Base-by-base conservation (phyloP, 1,284 basidiomycete species). In the Schizophyllum commune region DNA sequence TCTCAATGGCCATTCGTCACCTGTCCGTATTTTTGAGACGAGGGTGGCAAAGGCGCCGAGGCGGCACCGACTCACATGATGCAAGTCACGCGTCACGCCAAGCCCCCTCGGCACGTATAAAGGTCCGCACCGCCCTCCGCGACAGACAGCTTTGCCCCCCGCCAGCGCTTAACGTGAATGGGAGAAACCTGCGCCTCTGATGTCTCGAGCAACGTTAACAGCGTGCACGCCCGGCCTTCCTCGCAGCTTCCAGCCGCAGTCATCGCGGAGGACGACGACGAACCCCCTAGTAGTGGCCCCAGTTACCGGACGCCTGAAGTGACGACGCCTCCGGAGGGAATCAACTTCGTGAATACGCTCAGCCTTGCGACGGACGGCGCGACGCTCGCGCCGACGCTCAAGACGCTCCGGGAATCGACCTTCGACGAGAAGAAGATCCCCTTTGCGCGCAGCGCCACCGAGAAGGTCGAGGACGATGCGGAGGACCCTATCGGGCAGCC, bases 221-320 rank as follows among this genome's bases (percentile, higher is more conserved):
- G 17, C 52, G 21, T n/a, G 21, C 21, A 22, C n/a, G 66, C 66
- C 61, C 65, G 73, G 68, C 69, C 70, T 56, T 72, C 72, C 67
- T 70, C 72, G 68, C 64, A 71, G 65, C 68, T 67, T 58, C 63
- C 52, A 6, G 6, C 68, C 59, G 63, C 72, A 56, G 65, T 71
- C 63, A 62, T 72, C 67, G 64, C 68, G 62, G 75, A 77, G 61
- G 75, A 77, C 61, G 74, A 75, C 58, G 75, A 76, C 53, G 73
- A 75, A 69, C 75, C 74, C 65, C 74, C 75, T 74, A 74, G 74
- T 76, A 74, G 72, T 73, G 69, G 72, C 64, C 64, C 65, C 61
- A 64, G 63, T 68, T 56, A 63, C 59, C 39, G 70, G 69, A 56
- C 68, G 66, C 39, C 70, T 73, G 62, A 75, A 74, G 68, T 75